Conservation (phyloP, 352 stramenopile species). For the Peronospora farinosa region DNA sequence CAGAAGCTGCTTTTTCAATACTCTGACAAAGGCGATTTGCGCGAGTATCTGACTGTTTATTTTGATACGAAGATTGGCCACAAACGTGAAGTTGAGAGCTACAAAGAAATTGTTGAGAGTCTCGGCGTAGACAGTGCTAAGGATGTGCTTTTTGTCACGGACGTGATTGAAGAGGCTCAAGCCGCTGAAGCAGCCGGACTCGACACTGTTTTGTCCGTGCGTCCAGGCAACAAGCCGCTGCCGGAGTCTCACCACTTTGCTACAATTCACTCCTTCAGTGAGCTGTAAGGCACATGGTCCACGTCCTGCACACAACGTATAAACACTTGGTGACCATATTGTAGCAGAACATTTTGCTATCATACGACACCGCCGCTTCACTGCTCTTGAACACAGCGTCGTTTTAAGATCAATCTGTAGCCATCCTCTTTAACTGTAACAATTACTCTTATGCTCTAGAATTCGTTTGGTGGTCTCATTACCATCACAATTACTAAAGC, state of each 20-base stretch:
- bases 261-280: conserved; percentile 52
- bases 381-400: background rate
- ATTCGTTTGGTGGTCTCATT: background rate
- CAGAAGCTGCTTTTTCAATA: conserved; percentile 86
- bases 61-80: conserved; percentile 82
- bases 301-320: no score
- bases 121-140: conserved; percentile 70
- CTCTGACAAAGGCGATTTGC: conserved; percentile 76
- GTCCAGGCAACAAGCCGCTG: conserved; percentile 80
- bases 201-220: conserved; percentile 67
- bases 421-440: conserved; percentile 11
- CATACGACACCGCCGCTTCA: background rate
- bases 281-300: conserved; percentile 34
- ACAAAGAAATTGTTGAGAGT: conserved; percentile 76
- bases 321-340: no score
- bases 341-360: background rate
- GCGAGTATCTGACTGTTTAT: conserved; percentile 65
- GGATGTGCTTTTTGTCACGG: conserved; percentile 86
- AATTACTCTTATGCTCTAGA: conserved; percentile 2
- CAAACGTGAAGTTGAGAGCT: conserved; percentile 68
- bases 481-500: background rate
- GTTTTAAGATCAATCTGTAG: conserved; percentile 10
- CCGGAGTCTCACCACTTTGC: conserved; percentile 47
- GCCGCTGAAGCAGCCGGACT: conserved; percentile 66
- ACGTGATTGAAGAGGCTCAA: conserved; percentile 81